Conservation (phyloP, 352 stramenopile genomes). For the Phytopythium boreale region DNA sequence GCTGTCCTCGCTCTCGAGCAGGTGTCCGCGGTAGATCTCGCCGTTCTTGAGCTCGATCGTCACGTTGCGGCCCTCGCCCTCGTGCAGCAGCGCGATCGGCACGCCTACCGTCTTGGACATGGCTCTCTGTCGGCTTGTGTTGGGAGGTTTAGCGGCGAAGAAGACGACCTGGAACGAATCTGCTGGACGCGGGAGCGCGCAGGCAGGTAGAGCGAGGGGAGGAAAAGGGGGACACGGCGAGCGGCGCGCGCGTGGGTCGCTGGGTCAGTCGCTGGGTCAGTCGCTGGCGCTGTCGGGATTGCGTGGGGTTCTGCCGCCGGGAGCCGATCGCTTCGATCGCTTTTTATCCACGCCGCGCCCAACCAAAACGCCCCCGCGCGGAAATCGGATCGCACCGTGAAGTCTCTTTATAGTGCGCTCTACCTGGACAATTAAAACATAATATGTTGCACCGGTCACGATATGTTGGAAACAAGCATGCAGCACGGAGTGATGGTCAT, state of each 20-base stretch:
- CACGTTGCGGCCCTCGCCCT: constrained; percentile 81
- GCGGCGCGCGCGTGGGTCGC: not conserved
- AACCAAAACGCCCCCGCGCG: not conserved
- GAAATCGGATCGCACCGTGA: not conserved
- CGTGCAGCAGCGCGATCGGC: constrained; percentile 83
- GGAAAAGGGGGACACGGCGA: not conserved
- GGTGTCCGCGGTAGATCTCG: constrained; percentile 83
- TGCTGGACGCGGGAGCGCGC: not conserved
- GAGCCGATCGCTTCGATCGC: not conserved
- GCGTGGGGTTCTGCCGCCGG: not conserved
- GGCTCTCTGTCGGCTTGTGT: not conserved
- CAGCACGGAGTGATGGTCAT: not conserved
- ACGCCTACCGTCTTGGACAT: constrained; percentile 82
- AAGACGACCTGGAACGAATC: not conserved
- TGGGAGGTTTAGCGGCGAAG: not conserved
- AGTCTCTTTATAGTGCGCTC: not conserved
- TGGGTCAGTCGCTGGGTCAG: no score
- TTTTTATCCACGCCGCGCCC: not conserved
- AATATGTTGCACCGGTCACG: not conserved
- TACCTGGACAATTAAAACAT: not conserved
- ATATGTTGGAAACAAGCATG: not conserved
- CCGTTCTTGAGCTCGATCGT: constrained; percentile 89
- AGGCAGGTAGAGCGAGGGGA: not conserved
- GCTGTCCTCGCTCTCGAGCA: constrained; percentile 89
- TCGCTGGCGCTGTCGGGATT: not conserved